Evolutionary conservation across 306 rosid species (phyloP).

Genomic region (Biancaea sappan): DNA sequence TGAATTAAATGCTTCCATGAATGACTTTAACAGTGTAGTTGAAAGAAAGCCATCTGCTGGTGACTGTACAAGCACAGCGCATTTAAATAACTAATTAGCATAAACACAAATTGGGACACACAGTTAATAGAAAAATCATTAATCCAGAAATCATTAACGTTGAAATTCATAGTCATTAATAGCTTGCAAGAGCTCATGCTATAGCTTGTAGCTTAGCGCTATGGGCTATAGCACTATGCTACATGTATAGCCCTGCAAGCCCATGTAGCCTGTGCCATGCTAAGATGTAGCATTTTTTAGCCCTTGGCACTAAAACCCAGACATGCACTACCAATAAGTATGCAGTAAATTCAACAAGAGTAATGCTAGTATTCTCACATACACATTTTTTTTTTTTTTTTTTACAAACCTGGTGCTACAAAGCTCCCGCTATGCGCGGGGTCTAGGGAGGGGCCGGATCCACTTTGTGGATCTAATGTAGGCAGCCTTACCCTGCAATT

Average conservation of each 20-base stretch:
- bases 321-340: background rate
- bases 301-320: background rate
- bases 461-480: too few relatives aligned
- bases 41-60: conserved; percentile 30
- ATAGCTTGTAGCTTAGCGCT: too few relatives aligned
- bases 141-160: background rate
- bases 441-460: too few relatives aligned
- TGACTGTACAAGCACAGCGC: conserved; percentile 36
- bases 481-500: too few relatives aligned
- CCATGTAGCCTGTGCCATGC: background rate
- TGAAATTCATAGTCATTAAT: background rate
- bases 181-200: background rate
- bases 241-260: background rate
- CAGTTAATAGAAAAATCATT: background rate
- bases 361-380: background rate
- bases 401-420: too few relatives aligned
- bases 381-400: too few relatives aligned
- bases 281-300: background rate
- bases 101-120: conserved; percentile 7
- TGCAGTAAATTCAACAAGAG: background rate
- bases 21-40: conserved; percentile 24
- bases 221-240: background rate
- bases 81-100: conserved; percentile 11
- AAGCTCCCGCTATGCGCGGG: too few relatives aligned
- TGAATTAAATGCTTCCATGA: conserved; percentile 40